Conservation (phyloP, 2,329 filamentous ascomycete genomes). For the Xylaria hypoxylon region DNA sequence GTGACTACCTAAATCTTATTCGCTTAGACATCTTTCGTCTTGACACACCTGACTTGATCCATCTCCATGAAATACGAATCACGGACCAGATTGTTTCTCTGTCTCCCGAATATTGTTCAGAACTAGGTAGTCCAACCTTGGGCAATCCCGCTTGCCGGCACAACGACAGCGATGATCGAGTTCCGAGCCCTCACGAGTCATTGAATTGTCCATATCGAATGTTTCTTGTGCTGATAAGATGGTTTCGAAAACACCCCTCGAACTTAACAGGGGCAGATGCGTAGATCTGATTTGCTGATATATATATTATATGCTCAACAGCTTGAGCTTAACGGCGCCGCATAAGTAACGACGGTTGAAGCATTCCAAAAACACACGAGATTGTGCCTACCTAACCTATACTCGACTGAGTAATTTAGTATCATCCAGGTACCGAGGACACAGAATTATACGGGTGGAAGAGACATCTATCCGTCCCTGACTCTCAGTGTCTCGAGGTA, state of each 20-base stretch:
- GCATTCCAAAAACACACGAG: conserved; percentile 7
- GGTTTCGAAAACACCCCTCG: too few species aligned
- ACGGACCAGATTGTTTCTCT: not conserved
- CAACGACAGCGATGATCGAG: not conserved
- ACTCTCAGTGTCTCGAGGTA: not conserved
- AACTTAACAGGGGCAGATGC: too few species aligned
- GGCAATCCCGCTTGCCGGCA: conserved; percentile 3
- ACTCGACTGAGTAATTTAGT: too few species aligned
- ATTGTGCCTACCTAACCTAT: not conserved
- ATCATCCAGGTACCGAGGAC: not conserved
- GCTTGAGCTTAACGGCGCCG: too few species aligned
- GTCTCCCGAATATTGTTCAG: too few species aligned
- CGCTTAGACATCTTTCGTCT: not conserved
- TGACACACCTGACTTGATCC: not conserved
- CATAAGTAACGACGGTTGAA: not conserved
- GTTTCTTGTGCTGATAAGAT: too few species aligned
- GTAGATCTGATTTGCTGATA: not conserved
- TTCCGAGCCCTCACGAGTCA: not conserved
- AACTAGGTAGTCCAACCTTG: too few species aligned
- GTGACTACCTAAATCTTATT: not conserved
- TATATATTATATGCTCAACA: not conserved
- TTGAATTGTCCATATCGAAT: not conserved
- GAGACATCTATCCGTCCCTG: not conserved
- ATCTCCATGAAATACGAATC: too few species aligned
- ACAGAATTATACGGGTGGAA: not conserved